Base-by-base conservation (phyloP, 345 rosid species). In the Pseudoturritis turrita region DNA sequence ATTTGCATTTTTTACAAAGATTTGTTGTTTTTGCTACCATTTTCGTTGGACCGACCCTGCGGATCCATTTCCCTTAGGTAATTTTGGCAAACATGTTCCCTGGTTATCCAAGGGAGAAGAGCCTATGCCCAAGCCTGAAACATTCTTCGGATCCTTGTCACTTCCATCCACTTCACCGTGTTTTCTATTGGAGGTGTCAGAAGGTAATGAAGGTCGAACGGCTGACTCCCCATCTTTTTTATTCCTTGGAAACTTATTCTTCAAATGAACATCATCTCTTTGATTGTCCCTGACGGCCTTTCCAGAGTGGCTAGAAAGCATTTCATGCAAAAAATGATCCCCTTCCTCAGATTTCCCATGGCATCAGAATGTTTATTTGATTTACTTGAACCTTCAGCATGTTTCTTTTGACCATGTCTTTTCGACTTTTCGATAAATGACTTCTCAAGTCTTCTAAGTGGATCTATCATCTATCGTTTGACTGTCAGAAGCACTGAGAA, bases 171-270 rank as follows among this genome's bases (percentile, higher is more conserved):
- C 69, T 65, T 88, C 96, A 78, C 75, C 69, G 47, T 66, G 83
- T 83, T 81, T 87, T 69, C 76, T 75, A 65, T 66, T 55, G 26
- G 79, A 72, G 43, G 80, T 66, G 61, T 88, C 92, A 35, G 77
- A 62, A 19, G 87, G 75, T 28, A 83, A 65, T 33, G 81, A 78
- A 75, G 70, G 77, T 77, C 81, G 85, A 44, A 78, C 80, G 46
- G 85, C 87, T 69, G 83, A 52, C 64, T 81, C 83, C 70, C 81
- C 83, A 80, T 83, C 97, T 80, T 78, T 88, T 17, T 50, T 69
- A 67, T 82, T 83, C 81, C 84, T 91, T 14, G 70, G 62, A 55
- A 71, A 64, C 79, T 78, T 90, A 62, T 81, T 82, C 76, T 71
- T 84, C 7, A 43, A 37, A 68, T 76, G 70, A 51, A 43, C 65